Evolutionary conservation across 2,329 filamentous ascomycete species (phyloP).

Genomic region (Colletotrichum euphorbiae): DNA sequence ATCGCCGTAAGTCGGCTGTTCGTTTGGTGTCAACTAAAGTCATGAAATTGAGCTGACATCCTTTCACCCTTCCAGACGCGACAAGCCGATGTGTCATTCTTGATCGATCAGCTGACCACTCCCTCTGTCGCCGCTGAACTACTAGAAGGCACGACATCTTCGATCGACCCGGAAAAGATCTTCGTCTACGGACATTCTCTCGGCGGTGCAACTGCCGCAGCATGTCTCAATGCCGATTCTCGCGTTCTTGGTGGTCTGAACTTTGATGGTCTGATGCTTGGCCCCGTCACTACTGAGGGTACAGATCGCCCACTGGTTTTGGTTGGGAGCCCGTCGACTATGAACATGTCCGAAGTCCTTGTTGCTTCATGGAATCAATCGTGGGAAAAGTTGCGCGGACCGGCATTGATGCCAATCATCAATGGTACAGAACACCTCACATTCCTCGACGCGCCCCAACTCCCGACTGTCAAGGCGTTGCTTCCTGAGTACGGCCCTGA

Average conservation of each 20-base stretch:
- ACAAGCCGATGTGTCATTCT: slow-evolving; percentile 51
- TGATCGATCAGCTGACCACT: slow-evolving; percentile 48
- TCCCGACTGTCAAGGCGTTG: slow-evolving; percentile 2
- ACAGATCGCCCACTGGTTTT: slow-evolving; percentile 47
- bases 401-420: slow-evolving; percentile 44
- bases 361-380: slow-evolving; percentile 48
- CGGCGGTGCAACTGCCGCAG: slow-evolving; percentile 52
- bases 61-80: slow-evolving; percentile 44
- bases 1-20: slow-evolving; percentile 8
- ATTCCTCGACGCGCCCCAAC: slow-evolving; percentile 44
- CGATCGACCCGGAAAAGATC: slow-evolving; percentile 40
- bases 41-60: not conserved
- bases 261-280: slow-evolving; percentile 53
- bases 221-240: slow-evolving; percentile 46
- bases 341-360: slow-evolving; percentile 38
- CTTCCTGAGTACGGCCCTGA: not conserved
- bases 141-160: not conserved
- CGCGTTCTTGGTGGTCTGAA: slow-evolving; percentile 52
- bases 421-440: slow-evolving; percentile 46
- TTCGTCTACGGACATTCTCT: slow-evolving; percentile 54
- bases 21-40: not conserved
- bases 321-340: slow-evolving; percentile 44
- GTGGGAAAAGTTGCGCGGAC: slow-evolving; percentile 44
- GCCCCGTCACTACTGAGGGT: slow-evolving; percentile 44
- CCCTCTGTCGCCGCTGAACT: not conserved